Evolutionary conservation across 179 eudicot species (phyloP), one percentile per base, ranked within the genome.

Genomic region (Sideroxylon spinosum): DNA sequence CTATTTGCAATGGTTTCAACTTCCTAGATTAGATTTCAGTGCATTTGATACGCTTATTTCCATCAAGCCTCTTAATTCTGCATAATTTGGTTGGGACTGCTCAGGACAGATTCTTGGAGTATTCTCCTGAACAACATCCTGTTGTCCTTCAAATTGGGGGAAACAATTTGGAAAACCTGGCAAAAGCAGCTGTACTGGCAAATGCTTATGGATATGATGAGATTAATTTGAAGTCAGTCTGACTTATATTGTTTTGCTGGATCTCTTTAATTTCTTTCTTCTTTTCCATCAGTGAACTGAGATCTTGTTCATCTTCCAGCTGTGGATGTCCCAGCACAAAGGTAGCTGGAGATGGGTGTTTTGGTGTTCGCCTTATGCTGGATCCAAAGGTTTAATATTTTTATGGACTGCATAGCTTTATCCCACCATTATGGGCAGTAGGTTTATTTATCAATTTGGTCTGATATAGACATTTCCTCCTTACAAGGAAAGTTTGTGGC

Each of bases 281-380:
- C 7, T 32, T 8, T 63, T 49, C 63, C 9, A 59, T 67, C 49
- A 22, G 67, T 80, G 29, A 74, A 56, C 29, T 78, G 68, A 72
- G 50, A 52, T 63, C 63, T 76, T 80, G 53, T 61, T 75, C 59
- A 61, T 9, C 78, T 55, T 76, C 60, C 85, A 93, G 98, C 80
- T 95, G 99, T 84, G 98, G 99, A 79, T 95, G 99, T 84, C 99
- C 98, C 80, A 95, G 98, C 83, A 90, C 99, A 12, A 90, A 84
- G 91, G 99, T 95, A 69, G 95, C 91, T 79, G 97, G 98, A 78
- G 97, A 90, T 80, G 99, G 99, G 63, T 95, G 98, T 85, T 95
- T 95, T 84, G 98, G 98, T 75, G 98, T 86, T 67, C 87, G 88
- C 37, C 89, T 95, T 50, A 93, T 95, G 98, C 98, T 93, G 87